phyloP scores from a whole-genome alignment of 805 yeast genomes.

The Danielozyma ontarioensis region DNA sequence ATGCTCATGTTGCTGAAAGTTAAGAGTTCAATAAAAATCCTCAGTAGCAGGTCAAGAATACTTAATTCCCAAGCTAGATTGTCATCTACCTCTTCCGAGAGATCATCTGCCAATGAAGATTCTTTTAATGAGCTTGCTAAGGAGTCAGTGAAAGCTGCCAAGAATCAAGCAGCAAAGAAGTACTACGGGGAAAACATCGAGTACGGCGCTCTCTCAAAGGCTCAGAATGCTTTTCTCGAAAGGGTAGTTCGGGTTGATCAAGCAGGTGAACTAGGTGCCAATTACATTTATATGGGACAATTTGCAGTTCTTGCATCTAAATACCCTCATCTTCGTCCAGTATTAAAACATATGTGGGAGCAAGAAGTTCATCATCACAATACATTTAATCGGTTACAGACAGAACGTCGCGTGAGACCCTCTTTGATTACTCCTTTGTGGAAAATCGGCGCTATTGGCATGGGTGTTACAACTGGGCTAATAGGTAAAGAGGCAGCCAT shows the following conservation, averaged over 20 bases:
- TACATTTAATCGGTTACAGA: conserved; percentile 77
- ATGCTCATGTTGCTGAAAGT: too few relatives aligned
- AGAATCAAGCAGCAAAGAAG: conserved; percentile 11
- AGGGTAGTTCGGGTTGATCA: conserved; percentile 88
- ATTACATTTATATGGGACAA: conserved; percentile 90
- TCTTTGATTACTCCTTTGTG: conserved; percentile 88
- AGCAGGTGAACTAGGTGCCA: conserved; percentile 97
- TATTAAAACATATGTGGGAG: conserved; percentile 95
- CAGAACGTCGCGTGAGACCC: conserved; percentile 79
- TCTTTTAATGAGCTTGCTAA: conserved; percentile 1
- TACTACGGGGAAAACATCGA: conserved; percentile 18
- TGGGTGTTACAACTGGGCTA: conserved; percentile 84
- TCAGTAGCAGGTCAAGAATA: too few relatives aligned
- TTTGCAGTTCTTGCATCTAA: conserved; percentile 65
- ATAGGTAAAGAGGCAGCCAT: conserved; percentile 94
- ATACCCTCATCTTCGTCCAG: conserved; percentile 70
- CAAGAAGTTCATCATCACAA: conserved; percentile 89
- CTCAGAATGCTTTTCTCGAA: conserved; percentile 68
- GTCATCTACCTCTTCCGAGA: too few relatives aligned
- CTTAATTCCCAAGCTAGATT: too few relatives aligned
- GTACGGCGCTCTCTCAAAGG: conserved; percentile 38
- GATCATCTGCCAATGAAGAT: too few relatives aligned
- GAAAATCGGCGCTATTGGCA: conserved; percentile 83
- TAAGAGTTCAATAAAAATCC: too few relatives aligned
- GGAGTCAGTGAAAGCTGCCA: conserved; percentile 1